phyloP scores from a whole-genome alignment of 805 yeast genomes.

The Yamadazyma laniorum region DNA sequence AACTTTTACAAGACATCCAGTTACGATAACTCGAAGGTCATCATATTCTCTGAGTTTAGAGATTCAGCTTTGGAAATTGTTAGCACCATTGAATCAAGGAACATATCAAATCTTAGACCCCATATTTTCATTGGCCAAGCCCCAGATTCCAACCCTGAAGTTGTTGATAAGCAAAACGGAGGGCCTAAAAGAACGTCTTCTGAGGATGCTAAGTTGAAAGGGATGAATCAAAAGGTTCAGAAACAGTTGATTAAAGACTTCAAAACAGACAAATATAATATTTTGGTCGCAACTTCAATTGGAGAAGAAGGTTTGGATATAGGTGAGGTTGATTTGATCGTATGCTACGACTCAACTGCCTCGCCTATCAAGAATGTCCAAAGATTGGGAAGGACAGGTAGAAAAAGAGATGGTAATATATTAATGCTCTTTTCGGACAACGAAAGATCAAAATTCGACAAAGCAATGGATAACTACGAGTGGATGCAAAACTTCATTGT shows the following conservation, averaged over 20 bases:
- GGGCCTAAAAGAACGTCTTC: constrained; percentile 52
- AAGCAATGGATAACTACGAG: constrained; percentile 81
- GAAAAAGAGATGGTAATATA: constrained; percentile 87
- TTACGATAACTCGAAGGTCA: constrained; percentile 63
- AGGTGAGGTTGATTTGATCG: constrained; percentile 93
- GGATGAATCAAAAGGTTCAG: constrained; percentile 90
- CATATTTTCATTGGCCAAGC: constrained; percentile 95
- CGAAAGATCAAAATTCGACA: constrained; percentile 76
- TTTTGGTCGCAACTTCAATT: constrained; percentile 91
- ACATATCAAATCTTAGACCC: constrained; percentile 44
- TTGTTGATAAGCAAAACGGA: constrained; percentile 36
- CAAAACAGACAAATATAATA: constrained; percentile 69
- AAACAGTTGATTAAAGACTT: constrained; percentile 74
- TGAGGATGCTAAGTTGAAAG: constrained; percentile 71
- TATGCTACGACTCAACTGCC: constrained; percentile 89
- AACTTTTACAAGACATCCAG: constrained; percentile 47
- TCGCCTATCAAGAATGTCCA: constrained; percentile 93
- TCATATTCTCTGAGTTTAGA: constrained; percentile 83
- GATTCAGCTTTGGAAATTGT: constrained; percentile 90
- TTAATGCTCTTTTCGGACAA: constrained; percentile 70
- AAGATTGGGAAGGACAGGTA: constrained; percentile 97
- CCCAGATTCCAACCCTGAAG: constrained; percentile 54
- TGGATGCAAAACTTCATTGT: constrained; percentile 70
- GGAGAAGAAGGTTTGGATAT: constrained; percentile 99
- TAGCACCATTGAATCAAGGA: constrained; percentile 49